A percentile compares a stretch with the other conserved stretches of the same genome.
phyloP scores from a whole-genome alignment of 352 stramenopile genomes.

The Phytophthora hibernalis region DNA sequence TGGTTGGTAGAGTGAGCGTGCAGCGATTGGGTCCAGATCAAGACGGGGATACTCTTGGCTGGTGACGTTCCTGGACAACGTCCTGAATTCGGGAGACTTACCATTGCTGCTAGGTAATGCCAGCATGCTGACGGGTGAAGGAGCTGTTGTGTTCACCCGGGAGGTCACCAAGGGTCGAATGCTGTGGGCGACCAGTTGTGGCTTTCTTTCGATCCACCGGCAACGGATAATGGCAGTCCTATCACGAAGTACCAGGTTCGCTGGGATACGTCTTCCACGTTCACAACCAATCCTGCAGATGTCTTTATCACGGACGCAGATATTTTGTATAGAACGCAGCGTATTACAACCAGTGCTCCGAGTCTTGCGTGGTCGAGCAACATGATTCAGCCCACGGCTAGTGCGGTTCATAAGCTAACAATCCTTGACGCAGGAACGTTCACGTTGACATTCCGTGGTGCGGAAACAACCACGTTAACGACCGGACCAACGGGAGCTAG shows the following conservation, averaged over 20 bases:
- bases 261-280: constrained; percentile 69
- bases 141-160: constrained; percentile 48
- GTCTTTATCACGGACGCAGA: constrained; percentile 60
- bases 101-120: constrained; percentile 51
- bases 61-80: constrained; percentile 83
- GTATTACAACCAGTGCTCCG: constrained; percentile 54
- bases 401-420: constrained; percentile 58
- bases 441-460: constrained; percentile 62
- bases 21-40: constrained; percentile 58
- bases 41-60: constrained; percentile 71
- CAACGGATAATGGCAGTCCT: constrained; percentile 67
- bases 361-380: constrained; percentile 66
- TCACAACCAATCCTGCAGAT: constrained; percentile 56
- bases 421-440: constrained; percentile 49
- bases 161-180: constrained; percentile 74
- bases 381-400: constrained; percentile 29
- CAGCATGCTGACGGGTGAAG: constrained; percentile 44
- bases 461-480: constrained; percentile 33
- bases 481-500: constrained; percentile 27
- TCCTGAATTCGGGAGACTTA: constrained; percentile 68
- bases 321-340: constrained; percentile 60
- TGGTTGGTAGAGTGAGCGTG: constrained; percentile 56
- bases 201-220: constrained; percentile 76
- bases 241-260: constrained; percentile 72
- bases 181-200: constrained; percentile 76